phyloP scores from a whole-genome alignment of 2,329 filamentous ascomycete species.

The Lachnellula subtilissima region DNA sequence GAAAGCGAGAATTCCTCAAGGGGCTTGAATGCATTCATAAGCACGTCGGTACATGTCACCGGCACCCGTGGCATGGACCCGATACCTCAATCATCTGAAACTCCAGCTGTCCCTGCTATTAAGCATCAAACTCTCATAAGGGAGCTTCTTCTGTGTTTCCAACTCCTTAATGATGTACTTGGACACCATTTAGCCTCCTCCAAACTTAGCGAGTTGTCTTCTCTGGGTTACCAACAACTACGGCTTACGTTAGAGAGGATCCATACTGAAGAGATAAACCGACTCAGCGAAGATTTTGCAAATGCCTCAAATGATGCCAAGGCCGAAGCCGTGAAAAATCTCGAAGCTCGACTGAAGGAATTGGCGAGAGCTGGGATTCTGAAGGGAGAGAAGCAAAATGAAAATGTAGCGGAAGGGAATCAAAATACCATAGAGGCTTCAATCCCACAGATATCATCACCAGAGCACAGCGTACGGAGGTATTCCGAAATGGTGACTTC shows the following conservation, averaged over 20 bases:
- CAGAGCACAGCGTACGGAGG: too few species aligned
- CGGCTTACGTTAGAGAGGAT: neutral
- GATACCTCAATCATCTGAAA: neutral
- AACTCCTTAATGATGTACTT: constrained; percentile 6
- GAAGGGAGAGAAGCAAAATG: neutral
- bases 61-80: neutral
- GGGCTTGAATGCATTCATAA: neutral
- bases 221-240: neutral
- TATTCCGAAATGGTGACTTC: too few species aligned
- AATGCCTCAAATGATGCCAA: neutral
- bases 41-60: neutral
- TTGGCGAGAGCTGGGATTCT: neutral
- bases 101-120: neutral
- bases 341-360: neutral
- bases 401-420: neutral
- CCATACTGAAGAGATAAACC: neutral
- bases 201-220: neutral
- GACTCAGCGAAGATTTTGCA: neutral
- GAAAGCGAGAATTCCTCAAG: neutral
- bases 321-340: neutral
- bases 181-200: neutral
- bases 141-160: constrained; percentile 10
- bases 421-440: too few species aligned
- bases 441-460: too few species aligned
- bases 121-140: neutral